Conservation (phyloP, 2,329 filamentous ascomycete genomes). For the Ambrosiella cleistominuta region DNA sequence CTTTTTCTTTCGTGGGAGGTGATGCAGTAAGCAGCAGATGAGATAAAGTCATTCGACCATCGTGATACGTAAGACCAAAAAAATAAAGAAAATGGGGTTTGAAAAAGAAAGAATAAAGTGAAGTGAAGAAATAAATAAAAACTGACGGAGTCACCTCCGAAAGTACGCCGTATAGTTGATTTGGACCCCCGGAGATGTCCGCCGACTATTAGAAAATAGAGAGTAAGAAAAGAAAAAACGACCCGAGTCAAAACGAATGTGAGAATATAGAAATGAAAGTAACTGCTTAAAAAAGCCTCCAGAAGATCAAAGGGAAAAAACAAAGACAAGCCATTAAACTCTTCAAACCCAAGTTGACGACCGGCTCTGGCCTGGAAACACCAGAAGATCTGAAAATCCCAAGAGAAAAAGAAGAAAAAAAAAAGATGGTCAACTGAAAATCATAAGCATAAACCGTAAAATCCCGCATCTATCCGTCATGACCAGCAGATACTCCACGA, state of each 20-base stretch:
- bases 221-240: not conserved
- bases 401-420: conserved; percentile 1
- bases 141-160: not conserved
- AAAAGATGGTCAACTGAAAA: not conserved
- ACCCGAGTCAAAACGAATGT: not conserved
- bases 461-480: not conserved
- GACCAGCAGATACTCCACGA: not conserved
- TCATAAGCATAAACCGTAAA: not conserved
- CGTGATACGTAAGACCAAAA: not conserved
- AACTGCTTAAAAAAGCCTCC: conserved; percentile 5
- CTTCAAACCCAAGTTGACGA: too few species aligned
- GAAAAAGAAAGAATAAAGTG: not conserved
- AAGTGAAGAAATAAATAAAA: not conserved
- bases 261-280: not conserved
- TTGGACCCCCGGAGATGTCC: not conserved
- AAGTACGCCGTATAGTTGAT: not conserved
- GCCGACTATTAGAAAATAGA: not conserved
- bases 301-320: conserved; percentile 1
- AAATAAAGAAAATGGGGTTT: not conserved
- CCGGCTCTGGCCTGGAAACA: not conserved
- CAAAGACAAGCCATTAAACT: not conserved
- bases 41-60: conserved; percentile 2
- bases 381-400: not conserved
- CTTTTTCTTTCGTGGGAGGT: not conserved
- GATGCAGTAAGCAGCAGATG: not conserved